Base-by-base conservation (phyloP, 805 yeast species). In the Metschnikowia picachoensis region DNA sequence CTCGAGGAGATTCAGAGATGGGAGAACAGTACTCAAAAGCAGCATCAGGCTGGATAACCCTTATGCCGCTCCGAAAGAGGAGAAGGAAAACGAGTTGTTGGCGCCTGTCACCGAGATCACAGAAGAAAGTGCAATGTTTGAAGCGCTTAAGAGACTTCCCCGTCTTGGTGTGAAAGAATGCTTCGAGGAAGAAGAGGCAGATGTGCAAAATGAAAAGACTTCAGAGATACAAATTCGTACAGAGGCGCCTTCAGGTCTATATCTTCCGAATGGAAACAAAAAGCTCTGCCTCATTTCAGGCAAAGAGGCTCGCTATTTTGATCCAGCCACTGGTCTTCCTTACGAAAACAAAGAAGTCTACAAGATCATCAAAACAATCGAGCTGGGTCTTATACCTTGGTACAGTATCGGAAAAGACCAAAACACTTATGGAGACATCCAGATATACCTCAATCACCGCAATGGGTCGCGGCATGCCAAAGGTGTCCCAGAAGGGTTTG, bases 401-500 rank as follows among this genome's bases (percentile, higher is more conserved):
- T 70, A 72, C 56, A 65, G 72, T 42, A 46, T 71, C 36, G 65
- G 73, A 37, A 78, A 77, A 47, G 79, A 76, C 20, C 62, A 77
- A 14, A 82, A 82, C 53, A 79, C 78, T 32, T 78, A 81, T n/a
- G 76, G 73, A 15, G 68, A 66, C 10, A 70, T 72, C 6, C 74
- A 68, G 50, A 57, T 74, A 4, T 72, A 70, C 38, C 61, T 70
- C 27, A 75, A 74, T 17, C 60, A 61, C 48, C 67, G 74, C 51
- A 69, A 59, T 74, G 88, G 88, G 54, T 77, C 73, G 65, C 68
- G 75, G 42, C 89, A 82, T 53, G 96, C 96, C 0, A 77, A 77
- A 50, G 96, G 95, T 8, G 96, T 89, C 11, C 97, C 97, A 2
- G 85, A 83, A 43, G 95, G 95, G 8, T 90, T 90, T 64, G 79